Conservation (phyloP, 108 stramenopile species). For the Skeletonema potamos region DNA sequence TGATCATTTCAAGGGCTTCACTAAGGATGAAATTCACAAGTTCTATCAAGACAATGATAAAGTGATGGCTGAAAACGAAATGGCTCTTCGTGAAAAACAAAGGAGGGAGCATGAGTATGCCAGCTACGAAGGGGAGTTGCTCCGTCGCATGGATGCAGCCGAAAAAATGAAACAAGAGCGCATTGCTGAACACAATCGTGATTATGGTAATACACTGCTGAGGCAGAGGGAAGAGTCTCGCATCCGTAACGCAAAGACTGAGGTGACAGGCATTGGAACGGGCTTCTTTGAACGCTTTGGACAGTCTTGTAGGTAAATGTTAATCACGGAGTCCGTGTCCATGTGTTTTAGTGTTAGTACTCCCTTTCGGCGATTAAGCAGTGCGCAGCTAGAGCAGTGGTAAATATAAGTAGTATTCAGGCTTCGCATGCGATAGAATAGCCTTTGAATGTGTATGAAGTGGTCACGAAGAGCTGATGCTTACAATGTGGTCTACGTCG, state of each 20-base stretch:
- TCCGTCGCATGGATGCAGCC: neutral
- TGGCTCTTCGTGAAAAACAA: slow-evolving; percentile 4
- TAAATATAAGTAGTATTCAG: too few species aligned
- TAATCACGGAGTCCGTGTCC: too few species aligned
- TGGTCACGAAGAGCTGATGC: too few species aligned
- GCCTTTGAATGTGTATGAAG: too few species aligned
- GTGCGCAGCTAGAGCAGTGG: too few species aligned
- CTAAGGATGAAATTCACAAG: slow-evolving; percentile 16
- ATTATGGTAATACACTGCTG: neutral
- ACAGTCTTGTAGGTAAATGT: neutral
- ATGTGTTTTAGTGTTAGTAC: too few species aligned
- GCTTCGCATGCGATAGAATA: too few species aligned
- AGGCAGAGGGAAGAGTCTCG: neutral
- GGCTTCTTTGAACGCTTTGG: neutral
- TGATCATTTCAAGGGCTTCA: slow-evolving; percentile 46
- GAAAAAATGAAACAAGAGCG: neutral
- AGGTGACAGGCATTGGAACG: neutral
- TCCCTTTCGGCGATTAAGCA: too few species aligned
- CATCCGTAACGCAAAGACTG: neutral
- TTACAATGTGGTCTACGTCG: too few species aligned
- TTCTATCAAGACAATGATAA: slow-evolving; percentile 38
- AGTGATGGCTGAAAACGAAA: slow-evolving; percentile 26
- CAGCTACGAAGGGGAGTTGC: neutral
- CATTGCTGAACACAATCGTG: neutral
- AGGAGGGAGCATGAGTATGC: slow-evolving; percentile 23